Conservation (phyloP, 208 protist genomes). For the Leishmania tarentolae region DNA sequence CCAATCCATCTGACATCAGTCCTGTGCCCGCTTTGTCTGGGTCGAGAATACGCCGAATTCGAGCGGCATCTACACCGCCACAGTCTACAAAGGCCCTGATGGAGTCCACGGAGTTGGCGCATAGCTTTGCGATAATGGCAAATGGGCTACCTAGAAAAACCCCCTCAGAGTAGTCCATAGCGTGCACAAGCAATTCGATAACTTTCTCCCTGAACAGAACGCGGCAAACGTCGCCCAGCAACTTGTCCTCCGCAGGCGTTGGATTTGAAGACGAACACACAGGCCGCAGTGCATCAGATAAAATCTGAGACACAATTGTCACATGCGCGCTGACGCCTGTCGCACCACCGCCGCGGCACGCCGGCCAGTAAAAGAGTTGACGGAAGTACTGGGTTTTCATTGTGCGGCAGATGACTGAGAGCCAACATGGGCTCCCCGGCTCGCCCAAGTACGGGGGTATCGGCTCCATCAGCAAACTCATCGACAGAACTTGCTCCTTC, state of each 20-base stretch:
- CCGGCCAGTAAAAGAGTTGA: constrained; percentile 82
- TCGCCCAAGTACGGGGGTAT: constrained; percentile 54
- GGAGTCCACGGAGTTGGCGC: constrained; percentile 76
- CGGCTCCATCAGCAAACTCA: constrained; percentile 61
- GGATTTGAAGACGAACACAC: constrained; percentile 37
- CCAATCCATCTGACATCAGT: constrained; percentile 87
- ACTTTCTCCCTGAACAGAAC: constrained; percentile 79
- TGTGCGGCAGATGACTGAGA: constrained; percentile 73
- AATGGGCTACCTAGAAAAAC: constrained; percentile 86
- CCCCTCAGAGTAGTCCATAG: constrained; percentile 82
- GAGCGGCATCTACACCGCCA: constrained; percentile 75
- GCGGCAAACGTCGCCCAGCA: constrained; percentile 60
- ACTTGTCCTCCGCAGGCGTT: constrained; percentile 49
- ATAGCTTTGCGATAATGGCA: constrained; percentile 82
- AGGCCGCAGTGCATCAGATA: constrained; percentile 61
- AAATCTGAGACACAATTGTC: constrained; percentile 79
- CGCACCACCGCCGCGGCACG: constrained; percentile 76
- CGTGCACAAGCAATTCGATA: constrained; percentile 78
- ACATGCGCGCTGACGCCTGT: constrained; percentile 83
- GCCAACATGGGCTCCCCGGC: constrained; percentile 38
- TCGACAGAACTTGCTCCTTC: constrained; percentile 48
- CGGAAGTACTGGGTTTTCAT: constrained; percentile 75
- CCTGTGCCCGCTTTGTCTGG: constrained; percentile 62
- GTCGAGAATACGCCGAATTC: constrained; percentile 81
- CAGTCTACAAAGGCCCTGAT: constrained; percentile 84